phyloP scores from a whole-genome alignment of 108 stramenopile species.

The Seminavis robusta region DNA sequence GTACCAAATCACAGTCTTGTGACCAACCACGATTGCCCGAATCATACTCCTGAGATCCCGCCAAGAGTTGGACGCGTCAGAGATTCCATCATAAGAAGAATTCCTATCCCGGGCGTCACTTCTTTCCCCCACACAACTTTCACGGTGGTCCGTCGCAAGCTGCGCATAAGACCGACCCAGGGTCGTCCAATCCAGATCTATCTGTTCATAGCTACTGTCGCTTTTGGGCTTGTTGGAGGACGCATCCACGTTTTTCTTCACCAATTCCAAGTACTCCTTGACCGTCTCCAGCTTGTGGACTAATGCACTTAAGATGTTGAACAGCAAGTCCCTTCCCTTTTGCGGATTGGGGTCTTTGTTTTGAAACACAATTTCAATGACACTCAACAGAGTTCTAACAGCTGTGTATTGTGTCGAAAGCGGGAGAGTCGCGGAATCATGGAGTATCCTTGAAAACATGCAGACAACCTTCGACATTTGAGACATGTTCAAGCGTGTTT shows the following conservation, averaged over 20 bases:
- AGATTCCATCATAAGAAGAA: too few species aligned
- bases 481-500: constrained; percentile 58
- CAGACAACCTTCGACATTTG: constrained; percentile 86
- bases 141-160: too few species aligned
- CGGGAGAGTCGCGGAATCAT: constrained; percentile 78
- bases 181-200: not conserved
- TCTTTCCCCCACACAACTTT: too few species aligned
- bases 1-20: constrained; percentile 94
- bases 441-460: constrained; percentile 85
- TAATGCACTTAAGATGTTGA: constrained; percentile 73
- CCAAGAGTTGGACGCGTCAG: too few species aligned
- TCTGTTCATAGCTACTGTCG: not conserved
- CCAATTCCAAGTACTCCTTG: constrained; percentile 24
- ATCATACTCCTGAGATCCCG: constrained; percentile 74
- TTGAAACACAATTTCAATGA: constrained; percentile 85
- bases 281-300: constrained; percentile 84
- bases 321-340: constrained; percentile 76
- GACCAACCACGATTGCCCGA: constrained; percentile 84
- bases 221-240: not conserved
- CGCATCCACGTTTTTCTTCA: not conserved
- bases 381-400: constrained; percentile 81
- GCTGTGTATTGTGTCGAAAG: constrained; percentile 83
- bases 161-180: not conserved
- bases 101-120: too few species aligned
- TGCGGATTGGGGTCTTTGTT: constrained; percentile 77